Base-by-base conservation (phyloP, 106 monocot species). In the Posidonia australis region DNA sequence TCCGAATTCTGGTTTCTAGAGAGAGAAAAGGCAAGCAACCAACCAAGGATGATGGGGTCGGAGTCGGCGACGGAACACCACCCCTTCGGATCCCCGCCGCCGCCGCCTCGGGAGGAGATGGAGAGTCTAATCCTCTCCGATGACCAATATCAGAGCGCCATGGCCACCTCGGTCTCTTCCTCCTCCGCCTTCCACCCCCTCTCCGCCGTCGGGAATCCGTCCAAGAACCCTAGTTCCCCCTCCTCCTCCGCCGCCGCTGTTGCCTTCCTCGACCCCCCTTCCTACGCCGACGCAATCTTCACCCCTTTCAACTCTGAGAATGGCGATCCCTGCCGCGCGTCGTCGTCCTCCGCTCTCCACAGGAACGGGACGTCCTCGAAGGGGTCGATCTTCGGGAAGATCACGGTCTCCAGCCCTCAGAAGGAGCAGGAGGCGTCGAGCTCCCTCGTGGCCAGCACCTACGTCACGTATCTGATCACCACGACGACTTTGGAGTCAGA, bases 261-360 rank as follows among this genome's bases (percentile, higher is more conserved):
- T 57, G 66, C 83, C 55, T 83, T 70, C 73, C 77, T 83, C 26
- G 90, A 91, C 28, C 90, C 90, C 41, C 90, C 90, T 0, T 81
- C 90, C 63, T 91, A 91, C 72, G 83, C 90, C 44, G 86, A 91
- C 68, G 83, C 76, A 56, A 54, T 83, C 48, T 81, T 74, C 76
- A 73, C 63, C 49, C 66, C 82, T 61, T 61, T 68, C 68, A 62
- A 54, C 26, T 36, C 70, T 6, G 44, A 54, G 19, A 57, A 75
- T 46, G 61, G 46, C 46, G 47, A 17, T 11, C 31, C 21, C 44
- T 16, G 27, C 58, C 12, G 26, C 68, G 64, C 63, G 9, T 64
- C 72, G 0, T 52, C 43, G 14, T 63, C 62, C 28, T 63, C 63
- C 41, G 48, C 66, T 10, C 55, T 53, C 36, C 36, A 36, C 36